These are phyloP conservation scores for Coniochaeta hoffmannii DNA, from an alignment of 2,329 filamentous ascomycete genomes.

Conservation along the genomic window DNA sequence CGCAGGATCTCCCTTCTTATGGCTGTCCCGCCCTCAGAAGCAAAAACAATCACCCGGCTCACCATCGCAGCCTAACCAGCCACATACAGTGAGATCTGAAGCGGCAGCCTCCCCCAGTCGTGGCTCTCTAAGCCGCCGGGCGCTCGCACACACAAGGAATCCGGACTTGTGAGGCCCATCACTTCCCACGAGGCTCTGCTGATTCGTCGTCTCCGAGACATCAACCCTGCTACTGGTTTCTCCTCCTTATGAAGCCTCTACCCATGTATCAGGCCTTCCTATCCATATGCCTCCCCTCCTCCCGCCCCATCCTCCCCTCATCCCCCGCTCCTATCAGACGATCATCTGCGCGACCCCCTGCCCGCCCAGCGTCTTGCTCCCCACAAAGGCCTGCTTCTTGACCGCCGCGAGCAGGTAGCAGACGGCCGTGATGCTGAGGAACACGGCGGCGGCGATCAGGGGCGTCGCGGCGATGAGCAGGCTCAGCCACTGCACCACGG, in stretches of 20 bases:
- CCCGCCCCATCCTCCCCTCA: neutral
- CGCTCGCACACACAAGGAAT: too few relatives aligned
- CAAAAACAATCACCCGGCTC: neutral
- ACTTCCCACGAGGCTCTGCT: neutral
- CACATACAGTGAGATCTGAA: neutral
- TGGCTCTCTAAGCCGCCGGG: too few relatives aligned
- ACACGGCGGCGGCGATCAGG: conserved; percentile 78
- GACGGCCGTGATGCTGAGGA: conserved; percentile 66
- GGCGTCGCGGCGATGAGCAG: conserved; percentile 57
- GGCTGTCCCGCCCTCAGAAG: too few relatives aligned
- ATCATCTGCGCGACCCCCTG: conserved; percentile 97
- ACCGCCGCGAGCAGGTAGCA: conserved; percentile 77
- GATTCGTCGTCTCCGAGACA: too few relatives aligned
- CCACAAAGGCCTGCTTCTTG: conserved; percentile 79
- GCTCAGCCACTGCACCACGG: conserved; percentile 76
- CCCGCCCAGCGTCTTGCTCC: conserved; percentile 93
- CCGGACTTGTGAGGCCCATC: neutral
- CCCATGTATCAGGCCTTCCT: neutral
- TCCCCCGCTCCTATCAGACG: conserved; percentile 46
- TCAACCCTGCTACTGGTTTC: neutral
- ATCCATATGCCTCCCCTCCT: neutral
- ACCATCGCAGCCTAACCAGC: neutral
- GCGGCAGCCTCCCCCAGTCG: neutral
- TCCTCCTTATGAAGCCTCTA: neutral
- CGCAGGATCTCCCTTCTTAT: neutral